A percentile compares a stretch with the other conserved stretches of the same genome.
Conservation (phyloP, 192 early-diverging fungal genomes). For the Linnemannia hyalina region DNA sequence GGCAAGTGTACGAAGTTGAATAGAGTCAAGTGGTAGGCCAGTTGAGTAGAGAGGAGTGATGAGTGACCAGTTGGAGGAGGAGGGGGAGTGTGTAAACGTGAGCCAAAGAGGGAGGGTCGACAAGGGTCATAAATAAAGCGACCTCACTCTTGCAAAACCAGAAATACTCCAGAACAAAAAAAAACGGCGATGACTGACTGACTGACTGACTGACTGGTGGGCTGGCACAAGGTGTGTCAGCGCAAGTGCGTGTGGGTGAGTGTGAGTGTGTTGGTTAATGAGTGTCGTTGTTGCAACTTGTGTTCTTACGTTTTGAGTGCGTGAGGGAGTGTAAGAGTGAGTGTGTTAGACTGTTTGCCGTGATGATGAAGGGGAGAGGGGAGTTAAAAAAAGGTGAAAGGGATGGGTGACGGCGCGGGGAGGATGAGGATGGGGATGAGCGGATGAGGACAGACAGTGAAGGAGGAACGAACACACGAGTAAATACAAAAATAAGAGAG, state of each 20-base stretch:
- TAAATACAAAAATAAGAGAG: no score
- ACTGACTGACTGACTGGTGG: neutral
- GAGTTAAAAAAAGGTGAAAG: neutral
- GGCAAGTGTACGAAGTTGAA: conserved; percentile 39
- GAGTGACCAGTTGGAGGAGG: neutral
- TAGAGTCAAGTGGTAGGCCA: conserved; percentile 26
- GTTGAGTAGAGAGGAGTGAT: conserved; percentile 14
- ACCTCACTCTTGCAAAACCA: neutral
- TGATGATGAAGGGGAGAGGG: neutral
- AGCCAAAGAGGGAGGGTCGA: neutral
- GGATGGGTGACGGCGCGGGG: neutral
- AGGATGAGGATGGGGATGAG: neutral
- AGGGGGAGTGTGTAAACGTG: neutral
- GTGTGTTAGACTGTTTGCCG: neutral
- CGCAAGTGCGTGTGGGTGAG: no score
- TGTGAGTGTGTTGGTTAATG: neutral
- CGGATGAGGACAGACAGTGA: neutral
- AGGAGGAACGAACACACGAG: neutral
- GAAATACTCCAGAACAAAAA: neutral
- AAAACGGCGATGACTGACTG: neutral
- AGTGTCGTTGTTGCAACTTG: neutral
- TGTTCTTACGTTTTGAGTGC: neutral
- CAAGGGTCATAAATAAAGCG: neutral
- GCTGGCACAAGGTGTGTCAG: neutral
- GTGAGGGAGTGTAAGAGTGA: neutral